Evolutionary conservation across 345 rosid genomes (phyloP).

Genomic region (Syzygium aqueum): DNA sequence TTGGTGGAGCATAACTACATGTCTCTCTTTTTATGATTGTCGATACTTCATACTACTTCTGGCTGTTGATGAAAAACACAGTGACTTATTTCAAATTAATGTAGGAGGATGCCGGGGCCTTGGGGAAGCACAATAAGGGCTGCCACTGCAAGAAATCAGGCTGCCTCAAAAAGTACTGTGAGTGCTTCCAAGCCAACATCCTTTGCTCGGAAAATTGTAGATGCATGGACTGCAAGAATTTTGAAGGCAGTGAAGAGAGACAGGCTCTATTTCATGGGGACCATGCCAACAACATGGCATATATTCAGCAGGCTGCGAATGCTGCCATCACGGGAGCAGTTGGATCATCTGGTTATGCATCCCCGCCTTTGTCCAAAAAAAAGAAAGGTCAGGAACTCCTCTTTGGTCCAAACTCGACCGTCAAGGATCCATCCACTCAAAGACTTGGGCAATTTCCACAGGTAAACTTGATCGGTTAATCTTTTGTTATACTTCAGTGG

Average conservation of each 20-base stretch:
- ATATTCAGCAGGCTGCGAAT: constrained; percentile 96
- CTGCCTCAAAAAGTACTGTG: constrained; percentile 97
- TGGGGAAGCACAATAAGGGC: constrained; percentile 97
- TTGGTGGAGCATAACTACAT: not conserved
- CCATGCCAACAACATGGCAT: constrained; percentile 72
- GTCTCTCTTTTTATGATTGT: not conserved
- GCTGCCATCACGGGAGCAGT: constrained; percentile 98
- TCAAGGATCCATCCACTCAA: constrained; percentile 53
- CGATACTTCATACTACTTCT: not conserved
- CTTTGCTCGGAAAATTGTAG: constrained; percentile 95
- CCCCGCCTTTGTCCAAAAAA: constrained; percentile 65
- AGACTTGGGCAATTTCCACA: constrained; percentile 63
- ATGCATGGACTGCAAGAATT: constrained; percentile 97
- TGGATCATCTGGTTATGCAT: constrained; percentile 87
- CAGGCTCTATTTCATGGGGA: constrained; percentile 92
- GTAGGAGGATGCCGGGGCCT: constrained; percentile 78
- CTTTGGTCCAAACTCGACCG: constrained; percentile 34
- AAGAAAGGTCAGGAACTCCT: constrained; percentile 77
- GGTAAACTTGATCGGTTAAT: constrained; percentile 28
- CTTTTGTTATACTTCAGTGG: not conserved
- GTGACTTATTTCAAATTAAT: not conserved
- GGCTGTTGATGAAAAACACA: not conserved
- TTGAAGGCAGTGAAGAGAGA: constrained; percentile 97
- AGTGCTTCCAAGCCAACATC: constrained; percentile 96
- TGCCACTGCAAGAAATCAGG: constrained; percentile 99